Percentiles rank a stretch among this genome's conserved stretches.
phyloP scores from a whole-genome alignment of 352 stramenopile species.

The Lagenidium giganteum region DNA sequence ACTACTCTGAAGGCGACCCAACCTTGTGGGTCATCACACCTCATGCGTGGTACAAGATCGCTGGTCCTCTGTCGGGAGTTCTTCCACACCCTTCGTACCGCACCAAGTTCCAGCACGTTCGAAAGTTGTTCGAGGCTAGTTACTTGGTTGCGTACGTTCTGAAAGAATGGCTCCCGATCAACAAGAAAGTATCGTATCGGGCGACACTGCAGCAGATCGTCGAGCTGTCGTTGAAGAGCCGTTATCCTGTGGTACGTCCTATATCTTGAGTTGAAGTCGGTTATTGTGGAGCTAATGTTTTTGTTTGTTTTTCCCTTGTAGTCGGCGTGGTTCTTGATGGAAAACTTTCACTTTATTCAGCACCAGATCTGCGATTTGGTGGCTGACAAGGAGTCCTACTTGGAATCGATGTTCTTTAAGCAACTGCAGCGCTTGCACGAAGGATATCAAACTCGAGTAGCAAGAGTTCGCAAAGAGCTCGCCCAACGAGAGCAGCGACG shows the following conservation, averaged over 20 bases:
- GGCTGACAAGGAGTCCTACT: conserved; percentile 62
- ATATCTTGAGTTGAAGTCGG: no score
- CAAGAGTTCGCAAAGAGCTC: conserved; percentile 49
- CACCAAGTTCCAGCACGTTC: conserved; percentile 65
- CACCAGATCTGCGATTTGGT: conserved; percentile 77
- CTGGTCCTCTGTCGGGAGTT: conserved; percentile 67
- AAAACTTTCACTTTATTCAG: conserved; percentile 79
- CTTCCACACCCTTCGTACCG: conserved; percentile 69
- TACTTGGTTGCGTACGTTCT: conserved; percentile 83
- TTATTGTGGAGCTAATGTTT: no score
- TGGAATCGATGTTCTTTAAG: conserved; percentile 85
- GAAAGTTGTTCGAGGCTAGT: conserved; percentile 76
- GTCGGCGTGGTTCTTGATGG: conserved; percentile 81
- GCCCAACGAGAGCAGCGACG: conserved; percentile 58
- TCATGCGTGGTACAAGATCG: conserved; percentile 83
- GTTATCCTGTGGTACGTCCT: conserved; percentile 66
- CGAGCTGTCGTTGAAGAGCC: conserved; percentile 59
- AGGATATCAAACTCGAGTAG: conserved; percentile 51
- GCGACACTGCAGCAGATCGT: conserved; percentile 80
- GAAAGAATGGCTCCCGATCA: conserved; percentile 82
- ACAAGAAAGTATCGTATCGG: conserved; percentile 82
- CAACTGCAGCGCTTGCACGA: conserved; percentile 72
- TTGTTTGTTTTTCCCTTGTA: conserved; percentile 17
- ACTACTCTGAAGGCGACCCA: conserved; percentile 80
- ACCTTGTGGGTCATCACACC: conserved; percentile 84